Evolutionary conservation across 2,329 filamentous ascomycete genomes (phyloP).

Genomic region (Arachnopeziza araneosa): DNA sequence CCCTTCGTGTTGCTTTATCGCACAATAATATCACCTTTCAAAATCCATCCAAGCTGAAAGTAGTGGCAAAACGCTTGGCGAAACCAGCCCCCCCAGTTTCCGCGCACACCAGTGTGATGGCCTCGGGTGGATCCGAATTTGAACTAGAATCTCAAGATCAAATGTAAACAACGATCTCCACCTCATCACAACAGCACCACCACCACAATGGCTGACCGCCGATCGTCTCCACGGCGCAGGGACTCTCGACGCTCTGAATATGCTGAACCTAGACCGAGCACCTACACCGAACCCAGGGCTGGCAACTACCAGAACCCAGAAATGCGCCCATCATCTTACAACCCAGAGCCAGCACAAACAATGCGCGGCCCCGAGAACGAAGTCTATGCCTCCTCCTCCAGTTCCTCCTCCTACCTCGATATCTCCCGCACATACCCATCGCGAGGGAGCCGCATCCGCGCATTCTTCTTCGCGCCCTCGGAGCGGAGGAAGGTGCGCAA

Average conservation of each 20-base stretch:
- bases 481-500: slow-evolving; percentile 43
- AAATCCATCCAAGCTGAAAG: background rate
- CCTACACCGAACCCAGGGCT: background rate
- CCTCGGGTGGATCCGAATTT: background rate
- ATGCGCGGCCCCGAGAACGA: slow-evolving; percentile 4
- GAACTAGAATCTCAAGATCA: background rate
- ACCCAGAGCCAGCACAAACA: slow-evolving; percentile 2
- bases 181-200: background rate
- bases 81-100: background rate
- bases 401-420: slow-evolving; percentile 44
- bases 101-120: background rate
- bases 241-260: slow-evolving; percentile 13
- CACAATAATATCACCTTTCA: background rate
- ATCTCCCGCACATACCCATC: slow-evolving; percentile 52
- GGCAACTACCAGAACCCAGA: slow-evolving; percentile 2
- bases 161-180: background rate
- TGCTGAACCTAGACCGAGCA: slow-evolving; percentile 6
- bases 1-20: background rate
- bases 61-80: background rate
- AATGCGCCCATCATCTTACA: slow-evolving; percentile 11
- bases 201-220: slow-evolving; percentile 27
- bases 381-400: slow-evolving; percentile 21
- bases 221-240: slow-evolving; percentile 14
- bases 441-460: slow-evolving; percentile 46
- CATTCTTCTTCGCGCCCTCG: slow-evolving; percentile 59